Evolutionary conservation across 2,329 filamentous ascomycete species (phyloP), one percentile per base, ranked within the genome.

Genomic region (Dryadomyces quercivorus): DNA sequence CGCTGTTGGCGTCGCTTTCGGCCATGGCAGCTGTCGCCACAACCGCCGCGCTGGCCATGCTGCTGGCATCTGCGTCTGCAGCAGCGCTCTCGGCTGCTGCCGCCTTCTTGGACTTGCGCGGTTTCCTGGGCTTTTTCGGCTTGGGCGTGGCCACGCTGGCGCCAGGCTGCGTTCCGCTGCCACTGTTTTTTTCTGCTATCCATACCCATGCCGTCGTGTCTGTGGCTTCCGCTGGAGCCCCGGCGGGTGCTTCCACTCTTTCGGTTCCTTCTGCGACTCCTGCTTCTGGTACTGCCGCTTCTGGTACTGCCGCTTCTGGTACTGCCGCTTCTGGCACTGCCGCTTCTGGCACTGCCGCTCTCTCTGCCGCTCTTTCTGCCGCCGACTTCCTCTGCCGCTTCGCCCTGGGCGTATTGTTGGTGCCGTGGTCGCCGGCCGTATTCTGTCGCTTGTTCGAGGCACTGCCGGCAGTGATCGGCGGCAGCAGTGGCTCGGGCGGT

Each of bases 401-500:
- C 15, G 50, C 20, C 45, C 51, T 57, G 13, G 50, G 34, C 3
- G 45, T 51, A 38, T 21, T 18, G 21, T 51, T 49, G 31, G 48
- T 50, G 9, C 38, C 50, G 1, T 48, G 16, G 5, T 47, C 54
- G 38, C 20, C 55, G 5, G 51, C 44, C 2, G 40, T 43, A 18
- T 42, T 48, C 36, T 18, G 52, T 2, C 56, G 57, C 54, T 60
- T 59, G 10, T 52, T 47, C 3, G 49, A 21, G 26, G 50, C 51
- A 9, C 18, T 40, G 9, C 50, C 45, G 8, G 43, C 20, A 2
- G 42, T 10, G 5, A 1, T 44, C 9, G 46, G 5, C 5, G 38
- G 13, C 6, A 7, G n/a, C 18, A 59, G 22, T 2, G 57, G 56
- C 0, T 56, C 34, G 5, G 59, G 57, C 5, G 75, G 72, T 12